These are phyloP conservation scores for Esteya vermicola DNA, from an alignment of 2,329 filamentous ascomycete genomes.

Conservation along the genomic window DNA sequence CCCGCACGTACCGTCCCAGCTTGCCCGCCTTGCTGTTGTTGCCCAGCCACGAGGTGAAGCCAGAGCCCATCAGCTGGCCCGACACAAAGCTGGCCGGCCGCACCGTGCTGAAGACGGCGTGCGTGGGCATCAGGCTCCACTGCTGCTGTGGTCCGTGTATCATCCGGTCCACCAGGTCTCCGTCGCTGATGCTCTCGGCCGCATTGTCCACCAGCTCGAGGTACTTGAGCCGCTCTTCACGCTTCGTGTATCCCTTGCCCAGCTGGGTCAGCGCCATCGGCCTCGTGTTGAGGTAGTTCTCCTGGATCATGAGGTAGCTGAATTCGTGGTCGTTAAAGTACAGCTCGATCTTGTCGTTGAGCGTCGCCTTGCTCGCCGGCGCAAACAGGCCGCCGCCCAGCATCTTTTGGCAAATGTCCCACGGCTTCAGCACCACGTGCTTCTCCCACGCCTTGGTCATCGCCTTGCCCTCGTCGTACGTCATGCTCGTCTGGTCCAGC, in stretches of 20 bases:
- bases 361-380: constrained; percentile 63
- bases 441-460: constrained; percentile 99
- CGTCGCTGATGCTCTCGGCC: constrained; percentile 92
- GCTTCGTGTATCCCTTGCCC: constrained; percentile 36
- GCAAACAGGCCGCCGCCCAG: constrained; percentile 78
- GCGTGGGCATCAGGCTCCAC: constrained; percentile 94
- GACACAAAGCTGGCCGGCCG: constrained; percentile 76
- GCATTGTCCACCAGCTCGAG: constrained; percentile 78
- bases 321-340: constrained; percentile 99
- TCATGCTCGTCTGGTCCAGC: constrained; percentile 66
- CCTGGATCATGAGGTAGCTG: constrained; percentile 93
- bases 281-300: constrained; percentile 84
- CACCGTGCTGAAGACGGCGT: constrained; percentile 91
- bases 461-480: constrained; percentile 72
- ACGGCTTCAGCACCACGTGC: constrained; percentile 88
- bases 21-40: constrained; percentile 81
- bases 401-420: constrained; percentile 94
- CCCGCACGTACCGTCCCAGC: constrained; percentile 69
- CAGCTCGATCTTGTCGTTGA: constrained; percentile 96
- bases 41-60: constrained; percentile 85
- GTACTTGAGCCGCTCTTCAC: constrained; percentile 63
- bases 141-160: constrained; percentile 97
- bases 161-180: constrained; percentile 92
- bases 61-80: constrained; percentile 59
- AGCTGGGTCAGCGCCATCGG: constrained; percentile 50